These are phyloP conservation scores for Phytophthora ramorum DNA, from an alignment of 352 stramenopile genomes.

Conservation along the genomic window DNA sequence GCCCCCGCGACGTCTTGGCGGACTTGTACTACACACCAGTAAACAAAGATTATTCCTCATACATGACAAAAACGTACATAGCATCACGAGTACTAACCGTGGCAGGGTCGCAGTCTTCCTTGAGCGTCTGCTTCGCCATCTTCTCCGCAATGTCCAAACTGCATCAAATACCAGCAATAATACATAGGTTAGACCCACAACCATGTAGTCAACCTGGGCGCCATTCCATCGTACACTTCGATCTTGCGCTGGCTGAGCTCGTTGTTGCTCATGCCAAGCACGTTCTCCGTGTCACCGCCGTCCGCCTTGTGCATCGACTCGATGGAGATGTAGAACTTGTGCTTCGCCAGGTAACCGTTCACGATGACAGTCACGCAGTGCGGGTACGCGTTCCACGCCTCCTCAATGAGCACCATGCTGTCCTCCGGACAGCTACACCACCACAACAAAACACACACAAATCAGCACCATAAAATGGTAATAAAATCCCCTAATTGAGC, in stretches of 20 bases:
- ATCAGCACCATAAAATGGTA: background rate
- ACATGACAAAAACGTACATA: background rate
- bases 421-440: constrained; percentile 75
- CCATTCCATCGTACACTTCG: constrained; percentile 64
- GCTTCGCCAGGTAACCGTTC: constrained; percentile 85
- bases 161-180: constrained; percentile 2
- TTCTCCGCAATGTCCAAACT: constrained; percentile 84
- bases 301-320: constrained; percentile 81
- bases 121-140: constrained; percentile 77
- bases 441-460: background rate
- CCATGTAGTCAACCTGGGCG: background rate
- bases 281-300: constrained; percentile 69
- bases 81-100: constrained; percentile 38
- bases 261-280: constrained; percentile 64
- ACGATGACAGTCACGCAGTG: constrained; percentile 89
- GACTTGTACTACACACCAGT: constrained; percentile 64
- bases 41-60: background rate
- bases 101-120: constrained; percentile 70
- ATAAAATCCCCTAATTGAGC: background rate
- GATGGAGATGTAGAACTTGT: constrained; percentile 91
- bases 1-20: constrained; percentile 73
- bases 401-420: constrained; percentile 87
- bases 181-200: background rate
- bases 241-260: constrained; percentile 82
- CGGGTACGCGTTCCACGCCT: constrained; percentile 89